phyloP scores from a whole-genome alignment of 139 green algal species.

The Chlamydomonas asymmetrica region DNA sequence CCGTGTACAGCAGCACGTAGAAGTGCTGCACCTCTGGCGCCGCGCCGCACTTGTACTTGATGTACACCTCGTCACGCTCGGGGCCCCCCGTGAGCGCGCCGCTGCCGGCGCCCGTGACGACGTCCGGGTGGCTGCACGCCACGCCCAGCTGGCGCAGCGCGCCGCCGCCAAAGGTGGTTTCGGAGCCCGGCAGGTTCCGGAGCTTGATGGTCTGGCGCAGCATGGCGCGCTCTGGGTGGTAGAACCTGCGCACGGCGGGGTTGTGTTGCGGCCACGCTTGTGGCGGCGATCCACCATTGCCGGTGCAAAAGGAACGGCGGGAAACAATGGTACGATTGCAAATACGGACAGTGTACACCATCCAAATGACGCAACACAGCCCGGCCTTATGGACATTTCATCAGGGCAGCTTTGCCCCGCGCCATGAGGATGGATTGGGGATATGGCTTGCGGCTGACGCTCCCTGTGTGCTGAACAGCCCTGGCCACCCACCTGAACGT shows the following conservation, averaged over 20 bases:
- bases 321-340: too few relatives aligned
- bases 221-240: conserved; percentile 45
- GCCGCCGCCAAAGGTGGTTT: conserved; percentile 22
- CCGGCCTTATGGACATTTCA: too few relatives aligned
- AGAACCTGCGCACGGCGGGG: conserved; percentile 33
- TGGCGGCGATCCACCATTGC: too few relatives aligned
- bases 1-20: conserved; percentile 56
- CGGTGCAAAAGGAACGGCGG: too few relatives aligned
- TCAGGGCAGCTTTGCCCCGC: too few relatives aligned
- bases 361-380: too few relatives aligned
- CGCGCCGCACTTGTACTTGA: conserved; percentile 46
- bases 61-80: conserved; percentile 47
- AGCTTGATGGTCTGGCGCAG: conserved; percentile 47
- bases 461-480: neutral
- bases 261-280: too few relatives aligned
- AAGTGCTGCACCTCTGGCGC: conserved; percentile 55
- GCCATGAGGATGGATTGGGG: too few relatives aligned
- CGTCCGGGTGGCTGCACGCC: conserved; percentile 42
- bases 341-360: too few relatives aligned
- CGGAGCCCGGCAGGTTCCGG: conserved; percentile 24
- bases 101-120: conserved; percentile 38
- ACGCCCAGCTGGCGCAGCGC: conserved; percentile 25
- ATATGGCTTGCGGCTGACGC: neutral
- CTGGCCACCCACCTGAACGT: conserved; percentile 53
- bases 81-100: conserved; percentile 20